Evolutionary conservation across 148 eudicot species (phyloP), one percentile per base, ranked within the genome.

Genomic region (Vaccinium macrocarpon): DNA sequence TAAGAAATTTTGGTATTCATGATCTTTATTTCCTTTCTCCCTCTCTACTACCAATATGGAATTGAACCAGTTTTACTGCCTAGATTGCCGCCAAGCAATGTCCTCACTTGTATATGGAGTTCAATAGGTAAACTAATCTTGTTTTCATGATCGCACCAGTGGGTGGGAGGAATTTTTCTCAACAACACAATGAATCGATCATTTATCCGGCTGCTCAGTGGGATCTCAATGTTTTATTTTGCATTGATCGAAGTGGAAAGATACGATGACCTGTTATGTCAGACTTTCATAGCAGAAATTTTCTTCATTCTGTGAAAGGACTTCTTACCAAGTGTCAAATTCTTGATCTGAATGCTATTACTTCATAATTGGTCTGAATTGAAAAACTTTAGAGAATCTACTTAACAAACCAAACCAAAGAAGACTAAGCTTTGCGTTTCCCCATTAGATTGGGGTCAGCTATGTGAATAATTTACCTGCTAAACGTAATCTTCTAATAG

Each of bases 1-100:
- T 94, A 84, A 87, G 94, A 75, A 73, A 61, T 35, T 50, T 19
- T 57, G n/a, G 62, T 16, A 48, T 53, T 52, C 7, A 29, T 50
- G 76, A 46, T 13, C 66, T 38, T 70, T 13, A 32, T 66, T 82
- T 50, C 21, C 50, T 19, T 62, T 66, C 51, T 18, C 14, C 29
- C 10, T 10, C 12, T 62, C n/a, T 48, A n/a, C 46, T 66, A 80
- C 70, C 8, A 21, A 19, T 38, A 25, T 59, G 18, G 52, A 57
- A 57, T 23, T 35, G 15, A 29, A 79, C 49, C 48, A 55, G 49
- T 56, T 23, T 29, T 80, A 29, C 29, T 35, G 68, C 42, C 27
- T 83, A 1, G 74, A 61, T 49, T 46, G 83, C 9, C 42, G 2
- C 21, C 2, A 25, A 38, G 49, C 52, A 73, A 56, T n/a, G 55